Evolutionary conservation across 169 alveolate species (phyloP).

Genomic region (Cryptosporidium ubiquitum): DNA sequence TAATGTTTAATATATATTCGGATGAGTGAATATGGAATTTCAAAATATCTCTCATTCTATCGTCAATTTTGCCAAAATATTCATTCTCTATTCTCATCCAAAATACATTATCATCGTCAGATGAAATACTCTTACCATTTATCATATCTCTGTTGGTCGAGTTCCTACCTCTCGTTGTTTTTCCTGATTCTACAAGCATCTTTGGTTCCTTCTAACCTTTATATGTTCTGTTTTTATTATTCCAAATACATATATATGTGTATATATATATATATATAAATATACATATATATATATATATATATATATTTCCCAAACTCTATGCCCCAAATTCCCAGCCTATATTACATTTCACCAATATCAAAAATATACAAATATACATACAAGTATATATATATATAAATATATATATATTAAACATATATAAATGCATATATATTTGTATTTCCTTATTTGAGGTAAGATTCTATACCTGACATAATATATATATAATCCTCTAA

Average conservation of each 20-base stretch:
- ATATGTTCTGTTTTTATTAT: too few relatives aligned
- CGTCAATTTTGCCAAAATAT: slow-evolving; percentile 40
- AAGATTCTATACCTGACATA: not conserved
- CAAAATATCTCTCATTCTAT: slow-evolving; percentile 26
- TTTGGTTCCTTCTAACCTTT: not conserved
- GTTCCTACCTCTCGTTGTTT: not conserved
- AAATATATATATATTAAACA: not conserved
- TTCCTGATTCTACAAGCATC: not conserved
- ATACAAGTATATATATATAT: too few relatives aligned
- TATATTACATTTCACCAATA: not conserved
- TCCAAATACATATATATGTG: too few relatives aligned
- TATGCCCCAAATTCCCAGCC: not conserved
- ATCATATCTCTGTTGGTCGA: not conserved
- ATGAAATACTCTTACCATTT: not conserved
- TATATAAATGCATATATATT: not conserved
- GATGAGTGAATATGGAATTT: slow-evolving; percentile 67
- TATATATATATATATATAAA: too few relatives aligned
- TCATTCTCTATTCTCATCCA: slow-evolving; percentile 65
- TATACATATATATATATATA: too few relatives aligned
- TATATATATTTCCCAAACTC: not conserved
- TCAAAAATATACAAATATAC: not conserved
- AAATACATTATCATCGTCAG: slow-evolving; percentile 41
- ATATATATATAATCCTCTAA: too few relatives aligned
- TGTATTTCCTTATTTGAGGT: not conserved
- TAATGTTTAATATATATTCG: slow-evolving; percentile 23